Evolutionary conservation across 257 asterid species (phyloP).

Genomic region (Vinca minor): DNA sequence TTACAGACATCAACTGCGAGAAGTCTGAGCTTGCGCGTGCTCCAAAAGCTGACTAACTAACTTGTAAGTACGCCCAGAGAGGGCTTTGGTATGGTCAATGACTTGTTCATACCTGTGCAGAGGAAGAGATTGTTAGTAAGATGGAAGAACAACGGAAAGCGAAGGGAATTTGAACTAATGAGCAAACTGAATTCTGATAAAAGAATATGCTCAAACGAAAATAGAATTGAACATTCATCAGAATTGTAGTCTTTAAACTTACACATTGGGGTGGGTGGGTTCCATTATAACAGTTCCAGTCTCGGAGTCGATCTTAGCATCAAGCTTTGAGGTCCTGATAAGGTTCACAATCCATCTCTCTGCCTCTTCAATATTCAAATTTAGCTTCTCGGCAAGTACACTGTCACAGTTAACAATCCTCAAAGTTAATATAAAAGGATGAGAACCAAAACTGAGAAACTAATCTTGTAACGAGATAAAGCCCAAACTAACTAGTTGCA

Average conservation of each 20-base stretch:
- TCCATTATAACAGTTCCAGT: slow-evolving; percentile 80
- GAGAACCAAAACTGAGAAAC: too few species aligned
- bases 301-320: slow-evolving; percentile 73
- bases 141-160: neutral
- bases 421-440: neutral
- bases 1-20: too few species aligned
- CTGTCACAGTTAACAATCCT: slow-evolving; percentile 30
- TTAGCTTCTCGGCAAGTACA: slow-evolving; percentile 89
- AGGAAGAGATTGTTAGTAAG: neutral
- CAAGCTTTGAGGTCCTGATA: slow-evolving; percentile 89
- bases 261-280: slow-evolving; percentile 81
- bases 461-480: neutral
- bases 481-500: neutral
- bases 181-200: neutral
- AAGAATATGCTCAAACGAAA: neutral
- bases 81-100: slow-evolving; percentile 85
- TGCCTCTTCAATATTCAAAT: slow-evolving; percentile 79
- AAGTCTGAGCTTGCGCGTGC: slow-evolving; percentile 46
- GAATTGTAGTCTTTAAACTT: too few species aligned
- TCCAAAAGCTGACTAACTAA: slow-evolving; percentile 73
- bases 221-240: too few species aligned
- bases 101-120: slow-evolving; percentile 81
- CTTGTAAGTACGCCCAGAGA: slow-evolving; percentile 78
- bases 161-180: neutral
- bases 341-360: slow-evolving; percentile 94